A percentile compares a stretch with the other conserved stretches of the same genome.
Evolutionary conservation across 169 alveolate species (phyloP).

Genomic region (Eimeria praecox): DNA sequence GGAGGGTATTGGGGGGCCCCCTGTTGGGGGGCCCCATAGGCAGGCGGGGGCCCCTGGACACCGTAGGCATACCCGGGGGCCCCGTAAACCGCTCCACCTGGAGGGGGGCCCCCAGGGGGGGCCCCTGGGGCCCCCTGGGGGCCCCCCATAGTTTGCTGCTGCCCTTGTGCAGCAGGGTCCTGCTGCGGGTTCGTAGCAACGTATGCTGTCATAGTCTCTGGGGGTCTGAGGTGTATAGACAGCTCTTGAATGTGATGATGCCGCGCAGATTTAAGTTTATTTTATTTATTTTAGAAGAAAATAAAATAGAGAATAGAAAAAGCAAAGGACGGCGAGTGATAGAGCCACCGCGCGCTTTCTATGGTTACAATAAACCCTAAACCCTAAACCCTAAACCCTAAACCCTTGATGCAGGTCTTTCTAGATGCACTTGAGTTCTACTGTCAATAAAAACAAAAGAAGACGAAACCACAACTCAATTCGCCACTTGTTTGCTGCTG

Average conservation of each 20-base stretch:
- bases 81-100: background rate
- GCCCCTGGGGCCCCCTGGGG: background rate
- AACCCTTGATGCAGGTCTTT: background rate
- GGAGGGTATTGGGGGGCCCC: background rate
- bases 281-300: background rate
- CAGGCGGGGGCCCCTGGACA: background rate
- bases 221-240: background rate
- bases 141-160: background rate
- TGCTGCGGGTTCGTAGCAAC: background rate
- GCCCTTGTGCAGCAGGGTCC: background rate
- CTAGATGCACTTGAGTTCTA: constrained; percentile 17
- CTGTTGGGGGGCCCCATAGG: background rate
- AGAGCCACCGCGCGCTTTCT: background rate
- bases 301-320: background rate
- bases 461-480: background rate
- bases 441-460: constrained; percentile 21
- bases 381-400: constrained; percentile 48
- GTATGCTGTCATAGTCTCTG: background rate
- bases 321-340: background rate
- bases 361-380: background rate
- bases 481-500: background rate
- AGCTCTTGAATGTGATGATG: background rate
- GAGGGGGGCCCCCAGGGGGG: background rate
- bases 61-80: background rate
- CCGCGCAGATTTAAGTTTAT: background rate